phyloP scores from a whole-genome alignment of 2,329 filamentous ascomycete species.

The Grosmannia huntii region DNA sequence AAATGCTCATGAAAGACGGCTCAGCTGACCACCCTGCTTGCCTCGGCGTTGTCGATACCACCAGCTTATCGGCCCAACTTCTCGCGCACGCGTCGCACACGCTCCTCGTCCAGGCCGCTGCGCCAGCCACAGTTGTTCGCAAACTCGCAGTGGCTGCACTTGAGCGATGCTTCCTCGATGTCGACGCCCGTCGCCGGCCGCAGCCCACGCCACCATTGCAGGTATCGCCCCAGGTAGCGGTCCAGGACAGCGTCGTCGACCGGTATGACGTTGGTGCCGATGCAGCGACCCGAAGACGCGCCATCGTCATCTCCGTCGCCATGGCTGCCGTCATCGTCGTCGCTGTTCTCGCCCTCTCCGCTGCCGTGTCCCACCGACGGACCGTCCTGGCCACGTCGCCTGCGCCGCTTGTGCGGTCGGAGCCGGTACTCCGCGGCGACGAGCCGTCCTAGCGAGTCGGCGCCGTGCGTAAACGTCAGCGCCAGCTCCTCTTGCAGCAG shows the following conservation, averaged over 20 bases:
- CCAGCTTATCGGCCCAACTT: neutral
- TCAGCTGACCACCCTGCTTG: no score
- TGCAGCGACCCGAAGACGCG: constrained; percentile 27
- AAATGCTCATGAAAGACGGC: no score
- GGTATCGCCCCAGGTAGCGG: constrained; percentile 52
- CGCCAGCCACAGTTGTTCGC: constrained; percentile 67
- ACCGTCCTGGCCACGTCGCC: neutral
- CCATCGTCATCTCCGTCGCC: constrained; percentile 7
- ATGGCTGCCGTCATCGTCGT: neutral
- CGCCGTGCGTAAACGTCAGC: constrained; percentile 39
- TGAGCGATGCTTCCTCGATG: constrained; percentile 68
- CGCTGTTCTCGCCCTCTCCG: neutral
- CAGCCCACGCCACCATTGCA: constrained; percentile 77
- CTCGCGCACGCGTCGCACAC: constrained; percentile 12
- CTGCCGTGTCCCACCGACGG: no score
- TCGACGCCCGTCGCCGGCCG: constrained; percentile 60
- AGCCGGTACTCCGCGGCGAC: constrained; percentile 39
- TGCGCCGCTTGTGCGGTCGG: constrained; percentile 9
- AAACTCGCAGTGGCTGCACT: constrained; percentile 78
- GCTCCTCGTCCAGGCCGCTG: constrained; percentile 50
- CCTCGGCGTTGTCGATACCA: neutral
- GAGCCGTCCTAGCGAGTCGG: constrained; percentile 33
- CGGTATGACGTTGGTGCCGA: constrained; percentile 45
- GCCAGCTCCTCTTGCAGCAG: constrained; percentile 33
- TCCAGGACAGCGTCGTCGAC: constrained; percentile 53